Base-by-base conservation (phyloP, 2,329 filamentous ascomycete genomes). In the Cyphellophora attinorum region DNA sequence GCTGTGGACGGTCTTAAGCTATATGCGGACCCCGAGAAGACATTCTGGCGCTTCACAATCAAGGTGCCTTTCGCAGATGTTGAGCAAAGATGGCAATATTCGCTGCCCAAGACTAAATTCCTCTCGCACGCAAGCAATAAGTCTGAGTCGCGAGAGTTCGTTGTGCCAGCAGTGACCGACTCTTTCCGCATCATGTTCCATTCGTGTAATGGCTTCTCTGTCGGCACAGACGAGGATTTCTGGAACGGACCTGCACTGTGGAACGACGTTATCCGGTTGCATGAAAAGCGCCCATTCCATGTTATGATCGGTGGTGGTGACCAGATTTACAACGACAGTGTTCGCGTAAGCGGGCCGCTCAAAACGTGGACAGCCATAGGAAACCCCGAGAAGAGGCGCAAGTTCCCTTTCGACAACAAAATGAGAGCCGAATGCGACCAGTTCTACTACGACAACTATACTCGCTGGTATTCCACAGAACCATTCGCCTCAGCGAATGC, bases 271-370 rank as follows among this genome's bases (percentile, higher is more conserved):
- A 51, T 79, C 37, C 69, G 75, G 29, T 60, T 73, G 38, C 76
- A 80, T 47, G 65, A 65, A 46, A 53, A 70, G 52, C 65, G 65
- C 43, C 74, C 75, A 5, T 76, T 79, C 54, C 73, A 77, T 50
- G 70, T 76, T 45, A 83, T 80, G 79, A 73, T 95, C 42, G 89
- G 89, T 34, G 89, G 89, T 38, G 89, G 89, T 39, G 89, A 96
- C 53, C 89, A 95, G 60, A 77, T 79, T 46, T 80, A 80, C 59
- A 79, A 79, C 45, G 76, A 79, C 37, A 84, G 83, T 15, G 85
- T 96, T 45, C 74, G 89, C 43, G 85, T 94, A 2, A 67, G 79
- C 33, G 89, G 88, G 0, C 89, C 89, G 1, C 62, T 96, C 42
- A 76, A 75, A 49, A 51, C 61, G 5, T 80, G 76, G 76, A 78